Percentiles rank a stretch among this genome's conserved stretches.
These are phyloP conservation scores for Metarhizium brunneum DNA, from an alignment of 2,329 filamentous ascomycete genomes.

Conservation along the genomic window DNA sequence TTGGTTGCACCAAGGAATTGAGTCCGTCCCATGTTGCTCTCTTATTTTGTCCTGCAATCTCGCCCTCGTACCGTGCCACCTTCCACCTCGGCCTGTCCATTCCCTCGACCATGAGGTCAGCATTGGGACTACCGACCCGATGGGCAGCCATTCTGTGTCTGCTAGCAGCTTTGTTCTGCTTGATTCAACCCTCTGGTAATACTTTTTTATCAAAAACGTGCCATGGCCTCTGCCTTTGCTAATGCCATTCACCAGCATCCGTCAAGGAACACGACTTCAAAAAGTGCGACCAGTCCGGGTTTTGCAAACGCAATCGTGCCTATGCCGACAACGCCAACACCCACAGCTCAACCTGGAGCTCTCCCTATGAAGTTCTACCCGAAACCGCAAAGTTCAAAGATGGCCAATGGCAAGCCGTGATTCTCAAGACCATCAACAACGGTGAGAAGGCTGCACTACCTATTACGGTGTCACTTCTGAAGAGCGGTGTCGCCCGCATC, in stretches of 20 bases:
- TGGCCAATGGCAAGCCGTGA: conserved; percentile 67
- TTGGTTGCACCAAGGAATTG: not conserved
- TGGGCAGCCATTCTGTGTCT: conserved; percentile 59
- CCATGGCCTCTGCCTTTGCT: conserved; percentile 7
- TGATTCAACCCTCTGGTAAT: conserved; percentile 57
- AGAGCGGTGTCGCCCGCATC: conserved; percentile 80
- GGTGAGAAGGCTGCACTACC: conserved; percentile 69
- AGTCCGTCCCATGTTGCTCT: conserved; percentile 2
- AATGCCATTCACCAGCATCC: conserved; percentile 41
- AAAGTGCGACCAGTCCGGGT: conserved; percentile 89
- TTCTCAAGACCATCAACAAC: conserved; percentile 67
- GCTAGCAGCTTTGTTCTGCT: conserved; percentile 46
- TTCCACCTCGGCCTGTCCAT: conserved; percentile 6
- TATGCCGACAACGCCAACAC: conserved; percentile 70
- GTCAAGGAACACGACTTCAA: conserved; percentile 98
- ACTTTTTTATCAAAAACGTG: not conserved
- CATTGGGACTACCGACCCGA: conserved; percentile 41
- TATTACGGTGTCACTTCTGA: conserved; percentile 76
- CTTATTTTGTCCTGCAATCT: not conserved
- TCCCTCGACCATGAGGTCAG: conserved; percentile 38
- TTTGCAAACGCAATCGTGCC: conserved; percentile 89
- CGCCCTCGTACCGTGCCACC: not conserved
- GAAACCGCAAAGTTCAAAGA: conserved; percentile 67
- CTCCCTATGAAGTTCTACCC: conserved; percentile 70
- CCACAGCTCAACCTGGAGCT: conserved; percentile 58